Evolutionary conservation across 768 basidiomycete species (phyloP), one percentile per base, ranked within the genome.

Genomic region (Boletellus ananiceps): DNA sequence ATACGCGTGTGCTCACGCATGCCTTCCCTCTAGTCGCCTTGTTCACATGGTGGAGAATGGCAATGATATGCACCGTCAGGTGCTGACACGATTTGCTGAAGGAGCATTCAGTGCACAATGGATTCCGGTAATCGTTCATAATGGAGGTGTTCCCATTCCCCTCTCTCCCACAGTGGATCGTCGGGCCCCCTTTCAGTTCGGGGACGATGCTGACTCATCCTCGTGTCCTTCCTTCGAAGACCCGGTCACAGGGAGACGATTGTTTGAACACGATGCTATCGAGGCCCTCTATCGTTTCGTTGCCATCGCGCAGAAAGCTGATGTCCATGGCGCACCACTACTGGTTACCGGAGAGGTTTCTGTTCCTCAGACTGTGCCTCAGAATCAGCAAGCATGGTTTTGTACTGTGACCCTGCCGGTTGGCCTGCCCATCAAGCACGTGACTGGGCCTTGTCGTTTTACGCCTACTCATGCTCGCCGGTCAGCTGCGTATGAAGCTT

Each of bases 11-110:
- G 73, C 77, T 27, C 71, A 72, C 29, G 70, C 78, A 35, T 61
- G 71, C 40, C 75, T 75, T 8, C 66, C 71, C 36, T 70, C 74
- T 48, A 74, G 80, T 51, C 76, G 80, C 58, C 57, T 86, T 36
- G 65, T 88, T 6, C 76, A 86, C 59, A 77, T 89, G 77, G 73
- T 76, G 18, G 81, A 88, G 61, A 71, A 74, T 52, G 76, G 72
- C 4, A 82, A 81, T 52, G 77, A 79, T 50, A 55, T 62, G 13
- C 82, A 86, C 56, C 77, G 76, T 19, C 78, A 73, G 37, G 71
- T 76, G 32, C 47, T 88, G n/a, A 68, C 74, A 21, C 70, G 63
- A 25, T 68, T 74, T 13, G 71, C 73, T 7, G 69, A 68, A 31
- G 54, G 70, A 12, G 68, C 73, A 45, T 61, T 71, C 8, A 65